Evolutionary conservation across 148 eudicot genomes (phyloP).

Genomic region (Vaccinium myrtillus): DNA sequence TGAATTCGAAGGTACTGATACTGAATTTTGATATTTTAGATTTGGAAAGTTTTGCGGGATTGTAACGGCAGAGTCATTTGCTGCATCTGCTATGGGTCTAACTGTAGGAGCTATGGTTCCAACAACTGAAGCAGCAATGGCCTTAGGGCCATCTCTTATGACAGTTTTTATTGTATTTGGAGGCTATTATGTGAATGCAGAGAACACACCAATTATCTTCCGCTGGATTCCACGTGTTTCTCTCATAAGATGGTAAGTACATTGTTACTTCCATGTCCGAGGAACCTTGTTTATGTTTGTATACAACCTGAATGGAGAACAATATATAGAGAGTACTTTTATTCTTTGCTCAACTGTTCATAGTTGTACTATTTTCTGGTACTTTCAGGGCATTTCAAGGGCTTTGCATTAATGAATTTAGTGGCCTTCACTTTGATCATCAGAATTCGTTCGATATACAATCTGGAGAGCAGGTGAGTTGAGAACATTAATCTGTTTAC

Average conservation of each 20-base stretch:
- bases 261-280: constrained; percentile 5
- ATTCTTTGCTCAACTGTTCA: not conserved
- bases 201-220: constrained; percentile 89
- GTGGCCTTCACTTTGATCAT: constrained; percentile 84
- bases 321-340: not conserved
- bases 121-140: constrained; percentile 93
- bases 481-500: constrained; percentile 4
- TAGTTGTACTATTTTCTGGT: not conserved
- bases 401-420: constrained; percentile 95
- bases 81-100: constrained; percentile 99
- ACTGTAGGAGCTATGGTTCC: constrained; percentile 99
- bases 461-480: constrained; percentile 87
- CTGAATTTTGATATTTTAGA: constrained; percentile 29
- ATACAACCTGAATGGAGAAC: not conserved
- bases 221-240: constrained; percentile 97
- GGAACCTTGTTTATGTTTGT: not conserved
- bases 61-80: constrained; percentile 81
- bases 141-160: constrained; percentile 98
- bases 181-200: constrained; percentile 94
- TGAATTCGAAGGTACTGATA: not conserved
- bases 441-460: constrained; percentile 76
- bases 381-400: constrained; percentile 94
- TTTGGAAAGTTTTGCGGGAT: constrained; percentile 94
- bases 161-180: constrained; percentile 97
- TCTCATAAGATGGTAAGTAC: constrained; percentile 84